Evolutionary conservation across 192 early-diverging fungal species (phyloP).

Genomic region (Obelidium mucronatum): DNA sequence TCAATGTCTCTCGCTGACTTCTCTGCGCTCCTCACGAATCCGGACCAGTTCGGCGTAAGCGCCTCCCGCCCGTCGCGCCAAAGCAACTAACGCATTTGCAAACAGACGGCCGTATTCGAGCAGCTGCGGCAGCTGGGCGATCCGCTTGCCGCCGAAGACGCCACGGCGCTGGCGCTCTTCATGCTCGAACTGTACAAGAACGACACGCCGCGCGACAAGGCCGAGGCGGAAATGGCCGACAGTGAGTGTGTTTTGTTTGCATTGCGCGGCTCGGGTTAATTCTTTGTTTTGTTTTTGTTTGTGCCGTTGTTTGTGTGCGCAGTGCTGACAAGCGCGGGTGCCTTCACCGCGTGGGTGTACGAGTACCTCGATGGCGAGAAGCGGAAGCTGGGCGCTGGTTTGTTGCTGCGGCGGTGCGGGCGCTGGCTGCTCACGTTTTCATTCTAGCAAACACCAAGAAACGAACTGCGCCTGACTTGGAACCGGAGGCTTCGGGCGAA

Average conservation of each 20-base stretch:
- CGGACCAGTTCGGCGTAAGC: neutral
- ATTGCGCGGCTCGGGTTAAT: too few species aligned
- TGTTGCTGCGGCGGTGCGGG: neutral
- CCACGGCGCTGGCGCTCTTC: neutral
- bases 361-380: neutral
- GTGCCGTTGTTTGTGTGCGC: neutral
- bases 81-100: neutral
- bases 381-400: neutral
- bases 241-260: too few species aligned
- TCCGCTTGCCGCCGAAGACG: neutral
- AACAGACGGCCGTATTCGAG: neutral
- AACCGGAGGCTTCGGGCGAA: too few species aligned
- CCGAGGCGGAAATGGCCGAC: neutral
- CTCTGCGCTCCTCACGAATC: neutral
- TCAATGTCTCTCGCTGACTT: neutral
- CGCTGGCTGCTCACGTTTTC: neutral
- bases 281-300: neutral
- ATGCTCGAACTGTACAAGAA: neutral
- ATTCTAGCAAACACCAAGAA: neutral
- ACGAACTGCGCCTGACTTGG: neutral
- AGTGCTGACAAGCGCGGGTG: neutral
- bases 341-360: neutral
- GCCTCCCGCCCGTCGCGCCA: neutral
- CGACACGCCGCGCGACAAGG: neutral
- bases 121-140: neutral